phyloP scores from a whole-genome alignment of 2,329 filamentous ascomycete species.

The Penicillium oxalicum region DNA sequence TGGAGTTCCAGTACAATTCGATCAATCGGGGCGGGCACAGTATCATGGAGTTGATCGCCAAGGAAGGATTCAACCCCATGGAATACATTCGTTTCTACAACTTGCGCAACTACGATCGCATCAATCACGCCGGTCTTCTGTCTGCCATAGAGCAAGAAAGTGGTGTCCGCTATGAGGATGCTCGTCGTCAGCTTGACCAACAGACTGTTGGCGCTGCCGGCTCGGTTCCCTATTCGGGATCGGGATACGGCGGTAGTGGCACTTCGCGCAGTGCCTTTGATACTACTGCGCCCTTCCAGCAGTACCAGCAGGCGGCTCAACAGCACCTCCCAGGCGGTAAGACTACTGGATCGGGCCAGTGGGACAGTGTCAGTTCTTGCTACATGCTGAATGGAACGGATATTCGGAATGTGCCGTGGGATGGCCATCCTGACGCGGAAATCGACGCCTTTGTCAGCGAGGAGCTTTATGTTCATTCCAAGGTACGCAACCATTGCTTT shows the following conservation, averaged over 20 bases:
- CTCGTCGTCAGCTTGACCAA: conserved; percentile 39
- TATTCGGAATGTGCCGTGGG: conserved; percentile 59
- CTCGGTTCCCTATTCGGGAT: conserved; percentile 27
- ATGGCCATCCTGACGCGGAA: conserved; percentile 49
- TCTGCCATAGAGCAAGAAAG: conserved; percentile 36
- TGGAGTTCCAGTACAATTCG: conserved; percentile 98
- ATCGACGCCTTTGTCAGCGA: conserved; percentile 59
- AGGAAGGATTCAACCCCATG: conserved; percentile 69
- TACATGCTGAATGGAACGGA: conserved; percentile 76
- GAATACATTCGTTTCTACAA: conserved; percentile 94
- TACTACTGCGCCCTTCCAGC: conserved; percentile 49
- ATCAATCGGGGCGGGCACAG: conserved; percentile 89
- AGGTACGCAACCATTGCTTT: conserved; percentile 31
- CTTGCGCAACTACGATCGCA: conserved; percentile 82
- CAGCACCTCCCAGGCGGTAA: conserved; percentile 43
- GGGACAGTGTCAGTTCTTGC: conserved; percentile 71
- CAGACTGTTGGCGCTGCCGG: conserved; percentile 43
- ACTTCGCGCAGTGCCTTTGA: conserved; percentile 31
- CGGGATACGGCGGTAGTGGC: neutral
- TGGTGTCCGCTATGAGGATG: conserved; percentile 42
- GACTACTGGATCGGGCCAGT: conserved; percentile 48
- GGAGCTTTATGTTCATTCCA: conserved; percentile 56
- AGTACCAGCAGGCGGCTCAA: conserved; percentile 66
- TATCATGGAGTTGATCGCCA: conserved; percentile 73
- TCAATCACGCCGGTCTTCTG: conserved; percentile 52